A percentile compares a stretch with the other conserved stretches of the same genome.
phyloP scores from a whole-genome alignment of 2,329 filamentous ascomycete genomes.

The Sphaceloma murrayae region DNA sequence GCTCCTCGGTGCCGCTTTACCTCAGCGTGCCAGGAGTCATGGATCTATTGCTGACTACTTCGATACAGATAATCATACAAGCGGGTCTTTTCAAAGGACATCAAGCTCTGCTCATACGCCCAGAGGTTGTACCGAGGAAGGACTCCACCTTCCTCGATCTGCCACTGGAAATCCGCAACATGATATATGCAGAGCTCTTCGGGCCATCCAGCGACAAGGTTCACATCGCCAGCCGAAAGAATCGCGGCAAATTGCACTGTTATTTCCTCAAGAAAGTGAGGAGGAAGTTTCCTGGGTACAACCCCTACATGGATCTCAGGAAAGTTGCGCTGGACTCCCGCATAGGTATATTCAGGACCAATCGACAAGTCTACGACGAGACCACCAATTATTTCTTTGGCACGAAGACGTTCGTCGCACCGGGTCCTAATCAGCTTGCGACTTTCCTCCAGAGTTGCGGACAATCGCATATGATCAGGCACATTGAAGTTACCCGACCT shows the following conservation, averaged over 20 bases:
- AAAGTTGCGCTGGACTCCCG: neutral
- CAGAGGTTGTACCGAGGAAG: conserved; percentile 13
- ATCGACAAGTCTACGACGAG: neutral
- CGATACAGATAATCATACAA: conserved; percentile 19
- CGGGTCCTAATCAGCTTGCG: neutral
- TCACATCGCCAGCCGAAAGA: neutral
- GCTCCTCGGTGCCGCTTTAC: too few species aligned
- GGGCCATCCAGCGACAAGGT: neutral
- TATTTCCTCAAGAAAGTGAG: neutral
- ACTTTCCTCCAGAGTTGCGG: neutral
- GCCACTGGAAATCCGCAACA: conserved; percentile 20
- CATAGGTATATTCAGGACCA: neutral
- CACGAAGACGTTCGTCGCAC: neutral
- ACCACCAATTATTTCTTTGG: neutral
- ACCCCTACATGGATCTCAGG: neutral
- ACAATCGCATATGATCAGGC: neutral
- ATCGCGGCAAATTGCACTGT: neutral
- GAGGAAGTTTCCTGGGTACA: neutral
- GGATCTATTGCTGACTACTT: too few species aligned
- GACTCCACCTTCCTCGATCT: conserved; percentile 20
- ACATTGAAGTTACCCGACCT: neutral
- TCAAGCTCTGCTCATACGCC: conserved; percentile 18
- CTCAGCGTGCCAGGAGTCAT: too few species aligned
- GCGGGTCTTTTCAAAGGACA: conserved; percentile 20
- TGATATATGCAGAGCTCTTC: conserved; percentile 3